phyloP scores from a whole-genome alignment of 352 stramenopile genomes.

The Thalassiosira oceanica region DNA sequence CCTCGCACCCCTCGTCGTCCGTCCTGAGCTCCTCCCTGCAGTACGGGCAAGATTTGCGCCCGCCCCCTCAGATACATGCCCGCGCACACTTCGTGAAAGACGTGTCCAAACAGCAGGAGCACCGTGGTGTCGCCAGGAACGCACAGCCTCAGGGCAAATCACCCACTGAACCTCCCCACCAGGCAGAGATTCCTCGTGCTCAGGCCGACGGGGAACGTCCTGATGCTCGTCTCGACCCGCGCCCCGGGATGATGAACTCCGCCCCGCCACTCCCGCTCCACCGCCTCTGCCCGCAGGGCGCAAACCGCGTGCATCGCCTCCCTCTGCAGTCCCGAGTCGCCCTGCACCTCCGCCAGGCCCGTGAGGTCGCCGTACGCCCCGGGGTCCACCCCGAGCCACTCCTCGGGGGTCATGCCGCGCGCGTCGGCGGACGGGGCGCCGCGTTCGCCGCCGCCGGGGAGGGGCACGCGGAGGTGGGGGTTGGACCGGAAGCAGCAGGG shows the following conservation, averaged over 20 bases:
- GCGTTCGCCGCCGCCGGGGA: neutral
- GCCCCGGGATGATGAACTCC: conserved; percentile 2
- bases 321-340: conserved; percentile 45
- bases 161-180: conserved; percentile 49
- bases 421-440: too few relatives aligned
- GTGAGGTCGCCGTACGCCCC: conserved; percentile 42
- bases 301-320: conserved; percentile 63
- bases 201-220: conserved; percentile 60
- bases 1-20: too few relatives aligned
- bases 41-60: too few relatives aligned
- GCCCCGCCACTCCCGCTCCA: conserved; percentile 19
- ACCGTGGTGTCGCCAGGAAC: neutral
- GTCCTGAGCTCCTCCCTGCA: too few relatives aligned
- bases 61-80: too few relatives aligned
- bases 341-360: conserved; percentile 66
- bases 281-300: conserved; percentile 48
- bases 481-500: conserved; percentile 71
- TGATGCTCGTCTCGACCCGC: conserved; percentile 39
- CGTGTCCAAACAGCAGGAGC: neutral
- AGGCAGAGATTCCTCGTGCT: conserved; percentile 73
- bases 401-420: conserved; percentile 9
- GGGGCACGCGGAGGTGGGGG: conserved; percentile 43
- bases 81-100: too few relatives aligned
- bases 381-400: conserved; percentile 49
- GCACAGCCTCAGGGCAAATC: neutral